Percentiles rank a stretch among this genome's conserved stretches.
phyloP scores from a whole-genome alignment of 202 grass and related monocot species.

The Schoenoplectus tabernaemontani region DNA sequence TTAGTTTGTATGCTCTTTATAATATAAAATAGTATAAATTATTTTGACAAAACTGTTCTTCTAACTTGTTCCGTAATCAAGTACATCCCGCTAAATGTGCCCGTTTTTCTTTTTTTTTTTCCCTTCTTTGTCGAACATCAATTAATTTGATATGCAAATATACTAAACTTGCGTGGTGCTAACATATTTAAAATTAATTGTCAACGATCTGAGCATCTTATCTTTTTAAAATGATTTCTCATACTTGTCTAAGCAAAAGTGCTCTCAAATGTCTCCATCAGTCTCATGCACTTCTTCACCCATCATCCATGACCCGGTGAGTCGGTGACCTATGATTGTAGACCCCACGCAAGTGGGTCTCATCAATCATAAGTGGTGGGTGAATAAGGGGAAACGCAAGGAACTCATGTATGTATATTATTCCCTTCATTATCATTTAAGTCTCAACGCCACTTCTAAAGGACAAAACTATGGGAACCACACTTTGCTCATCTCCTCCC shows the following conservation, averaged over 20 bases:
- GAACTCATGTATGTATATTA: background rate
- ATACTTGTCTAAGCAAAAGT: background rate
- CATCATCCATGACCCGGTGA: too few species aligned
- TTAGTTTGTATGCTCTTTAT: too few species aligned
- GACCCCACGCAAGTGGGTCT: too few species aligned
- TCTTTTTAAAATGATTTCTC: background rate
- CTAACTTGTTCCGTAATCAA: background rate
- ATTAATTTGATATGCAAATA: background rate
- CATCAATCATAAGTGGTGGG: too few species aligned
- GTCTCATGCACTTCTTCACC: too few species aligned
- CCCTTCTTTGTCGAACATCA: background rate
- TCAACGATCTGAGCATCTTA: background rate
- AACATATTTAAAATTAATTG: background rate
- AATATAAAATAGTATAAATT: too few species aligned
- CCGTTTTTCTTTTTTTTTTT: background rate
- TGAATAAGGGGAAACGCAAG: too few species aligned
- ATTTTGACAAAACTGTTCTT: background rate
- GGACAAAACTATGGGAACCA: background rate
- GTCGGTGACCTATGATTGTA: too few species aligned
- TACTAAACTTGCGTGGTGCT: background rate
- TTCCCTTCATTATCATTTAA: too few species aligned
- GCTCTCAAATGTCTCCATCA: background rate
- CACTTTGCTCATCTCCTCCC: constrained; percentile 11
- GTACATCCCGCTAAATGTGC: background rate
- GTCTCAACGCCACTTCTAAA: background rate